A percentile compares a stretch with the other conserved stretches of the same genome.
phyloP scores from a whole-genome alignment of 208 protist genomes.

The Leishmania major region DNA sequence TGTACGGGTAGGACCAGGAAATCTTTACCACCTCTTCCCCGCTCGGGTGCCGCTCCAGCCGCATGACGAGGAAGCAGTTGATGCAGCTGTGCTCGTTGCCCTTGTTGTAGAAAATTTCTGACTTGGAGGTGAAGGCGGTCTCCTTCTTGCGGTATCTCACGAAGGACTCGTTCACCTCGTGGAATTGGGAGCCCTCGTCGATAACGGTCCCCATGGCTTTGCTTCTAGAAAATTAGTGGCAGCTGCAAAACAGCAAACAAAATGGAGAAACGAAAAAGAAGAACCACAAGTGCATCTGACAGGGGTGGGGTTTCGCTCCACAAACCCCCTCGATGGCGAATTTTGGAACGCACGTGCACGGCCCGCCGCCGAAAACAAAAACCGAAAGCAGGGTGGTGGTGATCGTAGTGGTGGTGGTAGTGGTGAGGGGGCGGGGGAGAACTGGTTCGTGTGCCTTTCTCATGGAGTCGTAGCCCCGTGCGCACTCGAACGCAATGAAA shows the following conservation, averaged over 20 bases:
- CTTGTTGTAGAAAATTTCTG: constrained; percentile 63
- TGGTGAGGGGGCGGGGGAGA: no score
- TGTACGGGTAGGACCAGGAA: constrained; percentile 65
- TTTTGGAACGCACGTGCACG: neutral
- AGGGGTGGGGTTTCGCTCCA: neutral
- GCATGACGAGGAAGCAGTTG: constrained; percentile 54
- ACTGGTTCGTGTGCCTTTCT: neutral
- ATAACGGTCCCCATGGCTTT: constrained; percentile 25
- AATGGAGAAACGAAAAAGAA: neutral
- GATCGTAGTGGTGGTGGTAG: no score
- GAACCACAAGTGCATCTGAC: neutral
- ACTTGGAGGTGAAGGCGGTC: constrained; percentile 33
- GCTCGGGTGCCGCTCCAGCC: constrained; percentile 23
- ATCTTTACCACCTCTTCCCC: constrained; percentile 29
- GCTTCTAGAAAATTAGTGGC: neutral
- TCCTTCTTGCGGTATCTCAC: constrained; percentile 42
- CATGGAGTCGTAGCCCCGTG: neutral
- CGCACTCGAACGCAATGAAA: neutral
- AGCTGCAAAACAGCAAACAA: neutral
- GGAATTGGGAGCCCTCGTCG: constrained; percentile 29
- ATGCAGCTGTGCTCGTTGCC: constrained; percentile 58
- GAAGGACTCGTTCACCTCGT: constrained; percentile 46
- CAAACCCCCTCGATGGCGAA: neutral
- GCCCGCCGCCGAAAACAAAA: neutral
- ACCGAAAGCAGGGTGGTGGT: no score